Base-by-base conservation (phyloP, 2,329 filamentous ascomycete genomes). In the Paraphoma chrysanthemicola region DNA sequence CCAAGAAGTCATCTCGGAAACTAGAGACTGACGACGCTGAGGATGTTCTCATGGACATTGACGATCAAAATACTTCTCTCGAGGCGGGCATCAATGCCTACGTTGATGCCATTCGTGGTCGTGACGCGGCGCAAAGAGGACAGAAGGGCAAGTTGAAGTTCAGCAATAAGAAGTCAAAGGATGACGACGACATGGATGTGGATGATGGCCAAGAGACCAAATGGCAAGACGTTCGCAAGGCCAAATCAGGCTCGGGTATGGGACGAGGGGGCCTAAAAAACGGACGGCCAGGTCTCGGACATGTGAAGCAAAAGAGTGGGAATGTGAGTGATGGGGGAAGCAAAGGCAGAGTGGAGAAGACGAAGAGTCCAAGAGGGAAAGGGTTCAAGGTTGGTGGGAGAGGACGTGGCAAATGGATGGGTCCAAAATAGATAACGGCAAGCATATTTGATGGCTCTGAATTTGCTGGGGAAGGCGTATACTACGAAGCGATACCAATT, bases 61-160 rank as follows among this genome's bases (percentile, higher is more conserved):
- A 80, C 53, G 81, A 85, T 17, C 48, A 64, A n/a, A 74, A 77
- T 50, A 77, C 75, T 8, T 76, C 75, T 6, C 71, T 83, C 23
- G 81, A 82, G 59, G 79, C 75, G 16, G 81, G 81, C 39, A 83
- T 88, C 71, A 87, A 88, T 66, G 86, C 86, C 28, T 88, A 88
- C 67, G 81, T 88, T 43, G 82, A 82, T 44, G 86, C 86, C 10
- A 84, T 88, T 54, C 84, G 82, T 53, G 85, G 86, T 18, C 82
- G 84, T 23, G 84, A 87, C 68, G 84, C 85, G 8, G 80, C 85
- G 33, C 80, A 83, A 56, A 78, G 84, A 31, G 85, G 86, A 36
- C 84, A 86, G 68, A 83, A 83, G 66, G 85, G 86, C 11, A 85
- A 84, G 67, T 74, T 88, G 59, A 87, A 86, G 77, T 86, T 88